phyloP scores from a whole-genome alignment of 163 green algal species.

The Scenedesmus sp. region DNA sequence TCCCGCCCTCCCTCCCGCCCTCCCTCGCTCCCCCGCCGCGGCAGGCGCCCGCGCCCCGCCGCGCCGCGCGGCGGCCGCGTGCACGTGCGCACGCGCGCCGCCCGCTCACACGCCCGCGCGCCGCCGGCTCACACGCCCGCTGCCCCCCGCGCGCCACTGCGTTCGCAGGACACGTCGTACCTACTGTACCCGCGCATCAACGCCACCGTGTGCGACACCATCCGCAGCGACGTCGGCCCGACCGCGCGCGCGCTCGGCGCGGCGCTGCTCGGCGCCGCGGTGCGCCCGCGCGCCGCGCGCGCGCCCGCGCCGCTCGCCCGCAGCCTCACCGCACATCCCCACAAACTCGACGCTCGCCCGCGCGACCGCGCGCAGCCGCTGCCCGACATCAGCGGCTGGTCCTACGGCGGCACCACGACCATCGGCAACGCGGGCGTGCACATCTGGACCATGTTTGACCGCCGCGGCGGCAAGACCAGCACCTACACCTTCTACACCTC shows the following conservation, averaged over 20 bases:
- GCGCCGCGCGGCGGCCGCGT: too few species aligned
- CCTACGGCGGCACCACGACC: constrained; percentile 45
- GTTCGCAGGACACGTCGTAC: constrained; percentile 36
- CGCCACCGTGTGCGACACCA: constrained; percentile 38
- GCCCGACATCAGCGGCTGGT: constrained; percentile 47
- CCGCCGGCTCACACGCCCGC: too few species aligned
- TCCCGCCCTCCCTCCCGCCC: too few species aligned
- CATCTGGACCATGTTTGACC: constrained; percentile 31
- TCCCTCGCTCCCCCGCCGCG: too few species aligned
- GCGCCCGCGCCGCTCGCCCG: too few species aligned
- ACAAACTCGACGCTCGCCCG: too few species aligned
- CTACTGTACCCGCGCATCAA: constrained; percentile 52
- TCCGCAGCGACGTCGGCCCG: constrained; percentile 35
- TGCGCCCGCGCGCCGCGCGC: too few species aligned
- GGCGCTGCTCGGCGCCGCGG: constrained; percentile 19
- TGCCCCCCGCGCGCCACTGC: too few species aligned
- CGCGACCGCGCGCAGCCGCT: too few species aligned
- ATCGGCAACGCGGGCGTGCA: constrained; percentile 29
- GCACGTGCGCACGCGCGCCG: too few species aligned
- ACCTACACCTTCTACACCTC: constrained; percentile 65
- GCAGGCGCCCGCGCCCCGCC: too few species aligned
- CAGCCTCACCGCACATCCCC: not conserved
- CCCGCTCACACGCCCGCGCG: too few species aligned
- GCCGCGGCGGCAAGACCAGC: constrained; percentile 42
- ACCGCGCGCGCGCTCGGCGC: constrained; percentile 14